phyloP scores from a whole-genome alignment of 192 early-diverging fungal genomes.

The Podila minutissima region DNA sequence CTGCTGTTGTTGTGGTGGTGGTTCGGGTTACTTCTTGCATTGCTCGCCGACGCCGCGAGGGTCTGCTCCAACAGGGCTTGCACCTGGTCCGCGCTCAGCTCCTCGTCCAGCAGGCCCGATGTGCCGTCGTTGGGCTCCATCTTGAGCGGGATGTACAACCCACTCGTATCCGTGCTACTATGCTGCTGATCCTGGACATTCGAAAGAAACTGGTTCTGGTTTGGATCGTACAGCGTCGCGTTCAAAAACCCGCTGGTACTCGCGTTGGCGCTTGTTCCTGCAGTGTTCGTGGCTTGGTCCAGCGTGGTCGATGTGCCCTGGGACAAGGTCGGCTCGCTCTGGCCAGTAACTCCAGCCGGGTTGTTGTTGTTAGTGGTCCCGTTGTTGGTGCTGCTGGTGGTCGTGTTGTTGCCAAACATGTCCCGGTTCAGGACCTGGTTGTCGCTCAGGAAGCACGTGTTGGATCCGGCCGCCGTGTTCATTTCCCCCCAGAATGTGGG shows the following conservation, averaged over 20 bases:
- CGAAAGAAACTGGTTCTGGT: neutral
- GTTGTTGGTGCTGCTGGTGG: neutral
- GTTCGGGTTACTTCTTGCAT: neutral
- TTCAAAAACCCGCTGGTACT: constrained; percentile 21
- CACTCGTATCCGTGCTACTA: constrained; percentile 4
- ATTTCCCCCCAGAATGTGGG: constrained; percentile 35
- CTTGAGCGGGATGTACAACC: constrained; percentile 31
- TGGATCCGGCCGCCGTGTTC: constrained; percentile 14
- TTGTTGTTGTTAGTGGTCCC: neutral
- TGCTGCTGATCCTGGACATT: neutral
- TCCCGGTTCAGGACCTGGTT: constrained; percentile 12
- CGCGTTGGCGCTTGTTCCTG: neutral
- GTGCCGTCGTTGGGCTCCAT: constrained; percentile 23
- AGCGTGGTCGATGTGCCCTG: neutral
- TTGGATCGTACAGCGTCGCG: constrained; percentile 9
- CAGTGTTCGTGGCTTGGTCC: neutral
- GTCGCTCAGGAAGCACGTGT: constrained; percentile 21
- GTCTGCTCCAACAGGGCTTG: constrained; percentile 45
- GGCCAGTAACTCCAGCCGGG: no score
- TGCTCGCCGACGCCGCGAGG: constrained; percentile 20
- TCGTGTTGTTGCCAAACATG: neutral
- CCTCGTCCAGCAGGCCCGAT: constrained; percentile 21
- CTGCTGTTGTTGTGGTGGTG: neutral
- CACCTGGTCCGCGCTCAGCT: constrained; percentile 44
- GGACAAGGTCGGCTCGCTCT: no score